A percentile compares a stretch with the other conserved stretches of the same genome.
phyloP scores from a whole-genome alignment of 129 eudicot species.

The Oenanthe sinensis region DNA sequence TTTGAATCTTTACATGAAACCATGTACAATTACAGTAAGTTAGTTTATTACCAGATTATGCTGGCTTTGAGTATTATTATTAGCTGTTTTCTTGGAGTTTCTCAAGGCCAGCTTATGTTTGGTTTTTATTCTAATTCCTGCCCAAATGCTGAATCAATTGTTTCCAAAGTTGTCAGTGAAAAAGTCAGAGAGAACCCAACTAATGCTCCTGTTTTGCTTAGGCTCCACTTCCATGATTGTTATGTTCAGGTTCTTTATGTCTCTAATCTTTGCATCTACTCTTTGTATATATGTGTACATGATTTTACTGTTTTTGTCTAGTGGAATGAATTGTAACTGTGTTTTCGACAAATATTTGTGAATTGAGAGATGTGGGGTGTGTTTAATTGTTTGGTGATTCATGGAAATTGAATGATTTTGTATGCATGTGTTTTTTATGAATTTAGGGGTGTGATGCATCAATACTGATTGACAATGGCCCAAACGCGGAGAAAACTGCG shows the following conservation, averaged over 20 bases:
- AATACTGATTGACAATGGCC: conserved; percentile 53
- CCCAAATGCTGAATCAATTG: conserved; percentile 12
- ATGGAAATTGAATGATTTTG: neutral
- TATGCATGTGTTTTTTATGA: neutral
- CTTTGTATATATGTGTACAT: neutral
- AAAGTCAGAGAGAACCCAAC: neutral
- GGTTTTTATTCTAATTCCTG: neutral
- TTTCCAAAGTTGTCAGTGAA: neutral
- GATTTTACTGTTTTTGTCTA: neutral
- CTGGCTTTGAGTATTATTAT: neutral
- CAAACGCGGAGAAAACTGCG: conserved; percentile 43
- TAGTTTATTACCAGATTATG: neutral
- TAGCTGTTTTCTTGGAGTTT: neutral
- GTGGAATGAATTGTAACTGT: neutral
- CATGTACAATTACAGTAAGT: neutral
- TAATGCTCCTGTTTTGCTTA: conserved; percentile 5
- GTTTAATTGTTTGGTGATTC: neutral
- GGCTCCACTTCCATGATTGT: conserved; percentile 24
- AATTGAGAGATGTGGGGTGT: neutral
- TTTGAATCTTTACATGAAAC: neutral
- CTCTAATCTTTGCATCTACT: neutral
- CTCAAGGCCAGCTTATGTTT: conserved; percentile 6
- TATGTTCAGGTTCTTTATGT: conserved; percentile 10
- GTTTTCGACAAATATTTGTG: neutral
- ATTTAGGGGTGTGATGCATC: conserved; percentile 49